Conservation (phyloP, 495 filamentous ascomycete species). For the Glarea lozoyensis region DNA sequence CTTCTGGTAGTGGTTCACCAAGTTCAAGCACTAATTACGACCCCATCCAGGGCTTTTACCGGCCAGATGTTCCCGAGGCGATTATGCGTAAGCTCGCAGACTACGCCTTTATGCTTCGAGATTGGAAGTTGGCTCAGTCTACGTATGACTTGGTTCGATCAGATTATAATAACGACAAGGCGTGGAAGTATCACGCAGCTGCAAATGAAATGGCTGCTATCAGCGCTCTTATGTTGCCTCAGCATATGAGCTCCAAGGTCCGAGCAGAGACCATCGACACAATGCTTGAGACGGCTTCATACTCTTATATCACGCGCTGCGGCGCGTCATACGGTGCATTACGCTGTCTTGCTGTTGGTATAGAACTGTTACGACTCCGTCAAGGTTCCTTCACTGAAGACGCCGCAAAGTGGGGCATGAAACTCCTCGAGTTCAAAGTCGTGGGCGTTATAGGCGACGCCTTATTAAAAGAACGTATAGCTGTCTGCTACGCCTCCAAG, state of each 20-base stretch:
- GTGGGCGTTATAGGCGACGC: slow-evolving; percentile 67
- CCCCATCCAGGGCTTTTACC: slow-evolving; percentile 63
- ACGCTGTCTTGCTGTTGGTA: slow-evolving; percentile 63
- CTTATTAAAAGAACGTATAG: slow-evolving; percentile 73
- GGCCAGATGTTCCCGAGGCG: slow-evolving; percentile 76
- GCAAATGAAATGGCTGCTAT: slow-evolving; percentile 90
- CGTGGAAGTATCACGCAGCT: slow-evolving; percentile 90
- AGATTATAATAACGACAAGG: slow-evolving; percentile 91
- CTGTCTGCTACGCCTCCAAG: slow-evolving; percentile 72
- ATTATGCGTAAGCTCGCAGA: slow-evolving; percentile 89
- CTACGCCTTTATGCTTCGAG: slow-evolving; percentile 90
- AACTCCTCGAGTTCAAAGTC: slow-evolving; percentile 68
- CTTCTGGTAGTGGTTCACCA: slow-evolving; percentile 25
- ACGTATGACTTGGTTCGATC: slow-evolving; percentile 82
- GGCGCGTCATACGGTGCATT: slow-evolving; percentile 63
- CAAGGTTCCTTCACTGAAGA: slow-evolving; percentile 76
- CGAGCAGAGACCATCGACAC: slow-evolving; percentile 73
- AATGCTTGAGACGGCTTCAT: slow-evolving; percentile 77
- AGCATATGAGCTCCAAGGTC: slow-evolving; percentile 58
- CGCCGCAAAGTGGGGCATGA: slow-evolving; percentile 75
- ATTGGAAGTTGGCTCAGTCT: slow-evolving; percentile 85
- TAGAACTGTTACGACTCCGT: slow-evolving; percentile 73
- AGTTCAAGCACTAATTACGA: slow-evolving; percentile 66
- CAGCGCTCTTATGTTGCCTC: slow-evolving; percentile 65
- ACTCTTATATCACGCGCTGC: slow-evolving; percentile 85